Base-by-base conservation (phyloP, 2,329 filamentous ascomycete species). In the Madurella fahalii region DNA sequence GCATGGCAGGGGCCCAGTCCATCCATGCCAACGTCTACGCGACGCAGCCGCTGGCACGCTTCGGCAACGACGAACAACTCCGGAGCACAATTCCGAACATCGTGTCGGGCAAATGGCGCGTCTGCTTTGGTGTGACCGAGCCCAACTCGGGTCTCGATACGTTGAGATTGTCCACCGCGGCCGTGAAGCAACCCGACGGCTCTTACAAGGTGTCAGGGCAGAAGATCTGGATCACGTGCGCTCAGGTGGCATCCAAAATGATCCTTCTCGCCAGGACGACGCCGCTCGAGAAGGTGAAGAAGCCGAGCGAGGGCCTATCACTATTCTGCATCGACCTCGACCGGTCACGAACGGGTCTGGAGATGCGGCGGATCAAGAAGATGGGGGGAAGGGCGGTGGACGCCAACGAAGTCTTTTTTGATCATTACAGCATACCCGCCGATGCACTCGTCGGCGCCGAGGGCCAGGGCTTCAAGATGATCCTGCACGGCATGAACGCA, bases 151-250 rank as follows among this genome's bases (percentile, higher is more conserved):
- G 90, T 0, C 80, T 95, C 1, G 86, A 95, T 56, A 95, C 89
- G 0, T 73, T 92, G 11, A 81, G 84, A 41, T 73, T 95, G 3
- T 78, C 77, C 40, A 93, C 89, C 0, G 71, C 73, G 5, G 89
- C 89, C 0, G 77, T 69, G 31, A 80, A 77, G 60, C 64, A 68
- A 39, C 52, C 58, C 2, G 80, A 83, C 17, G 81, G 80, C 13
- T 77, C 74, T 4, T 95, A 92, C 67, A 75, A 72, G 1, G 77
- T 95, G 11, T 82, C 82, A 0, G 89, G 90, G 0, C 88, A 93
- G 67, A 95, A 95, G 72, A 92, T 93, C 52, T 95, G 90, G 90
- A 95, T 94, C 52, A 89, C 89, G 0, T 92, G 84, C 50, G 90
- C 90, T 0, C 89, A 95, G 67, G 86, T 93, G 0, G 89, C 90